Evolutionary conservation across 768 basidiomycete species (phyloP).

Genomic region (Epithele typhae): DNA sequence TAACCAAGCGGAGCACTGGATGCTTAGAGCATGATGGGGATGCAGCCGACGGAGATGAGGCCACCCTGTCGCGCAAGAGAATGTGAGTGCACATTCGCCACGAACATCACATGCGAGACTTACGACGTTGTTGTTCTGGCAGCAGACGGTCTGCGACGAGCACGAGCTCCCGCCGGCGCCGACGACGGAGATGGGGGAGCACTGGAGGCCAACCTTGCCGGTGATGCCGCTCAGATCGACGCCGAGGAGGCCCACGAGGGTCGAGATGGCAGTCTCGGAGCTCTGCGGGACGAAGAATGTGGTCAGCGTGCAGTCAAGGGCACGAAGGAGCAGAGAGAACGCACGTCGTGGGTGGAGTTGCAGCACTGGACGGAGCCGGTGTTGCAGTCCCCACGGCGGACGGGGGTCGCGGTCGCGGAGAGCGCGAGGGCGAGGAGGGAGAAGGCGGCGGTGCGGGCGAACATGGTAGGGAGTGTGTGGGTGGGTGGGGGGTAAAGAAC

Average conservation of each 20-base stretch:
- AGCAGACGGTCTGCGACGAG: conserved; percentile 19
- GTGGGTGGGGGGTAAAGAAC: conserved; percentile 3
- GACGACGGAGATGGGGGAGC: conserved; percentile 20
- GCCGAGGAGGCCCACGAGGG: conserved; percentile 19
- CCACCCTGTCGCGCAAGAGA: conserved; percentile 1
- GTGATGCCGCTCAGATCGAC: conserved; percentile 14
- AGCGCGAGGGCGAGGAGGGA: conserved; percentile 12
- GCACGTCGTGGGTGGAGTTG: conserved; percentile 9
- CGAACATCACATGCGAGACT: background rate
- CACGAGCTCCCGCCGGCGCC: conserved; percentile 16
- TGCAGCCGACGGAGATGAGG: conserved; percentile 15
- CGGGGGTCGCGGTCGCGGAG: conserved; percentile 11
- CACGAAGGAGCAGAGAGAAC: background rate
- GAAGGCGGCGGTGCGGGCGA: conserved; percentile 12
- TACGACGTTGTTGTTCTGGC: conserved; percentile 22
- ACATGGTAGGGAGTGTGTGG: conserved; percentile 10
- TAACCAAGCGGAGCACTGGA: too few species aligned
- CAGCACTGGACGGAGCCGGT: conserved; percentile 15
- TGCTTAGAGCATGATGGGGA: conserved; percentile 7
- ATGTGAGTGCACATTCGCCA: background rate
- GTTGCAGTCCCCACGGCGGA: conserved; percentile 13
- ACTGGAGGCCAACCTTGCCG: conserved; percentile 20
- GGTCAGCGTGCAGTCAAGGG: background rate
- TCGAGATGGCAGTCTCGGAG: conserved; percentile 5
- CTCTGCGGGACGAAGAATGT: conserved; percentile 1